Evolutionary conservation across 2,329 filamentous ascomycete species (phyloP).

Genomic region (Epichloe coenophiala): DNA sequence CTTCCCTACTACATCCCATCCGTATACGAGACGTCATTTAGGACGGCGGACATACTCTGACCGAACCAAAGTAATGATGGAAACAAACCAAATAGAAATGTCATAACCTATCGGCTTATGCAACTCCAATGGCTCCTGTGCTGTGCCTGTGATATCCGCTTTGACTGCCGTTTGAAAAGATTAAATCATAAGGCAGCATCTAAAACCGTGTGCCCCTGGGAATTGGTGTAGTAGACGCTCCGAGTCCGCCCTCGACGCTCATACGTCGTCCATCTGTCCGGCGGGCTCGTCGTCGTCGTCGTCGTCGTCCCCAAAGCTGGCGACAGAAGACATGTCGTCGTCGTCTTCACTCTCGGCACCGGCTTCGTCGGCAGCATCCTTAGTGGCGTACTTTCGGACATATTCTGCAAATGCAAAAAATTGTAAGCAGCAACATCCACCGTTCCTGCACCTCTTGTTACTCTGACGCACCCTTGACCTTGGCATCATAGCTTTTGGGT

Average conservation of each 20-base stretch:
- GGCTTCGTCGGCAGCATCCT: conserved; percentile 78
- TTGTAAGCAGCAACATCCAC: not conserved
- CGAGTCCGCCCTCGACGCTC: conserved; percentile 5
- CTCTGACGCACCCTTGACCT: conserved; percentile 66
- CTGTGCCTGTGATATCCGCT: not conserved
- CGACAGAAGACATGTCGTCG: conserved; percentile 91
- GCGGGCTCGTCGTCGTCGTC: conserved; percentile 69
- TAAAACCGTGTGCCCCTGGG: not conserved
- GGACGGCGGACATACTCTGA: not conserved
- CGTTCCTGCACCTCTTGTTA: not conserved
- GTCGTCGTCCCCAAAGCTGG: conserved; percentile 79
- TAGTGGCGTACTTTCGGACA: conserved; percentile 83
- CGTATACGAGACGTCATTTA: not conserved
- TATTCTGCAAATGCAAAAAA: conserved; percentile 53
- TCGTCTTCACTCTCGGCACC: conserved; percentile 83
- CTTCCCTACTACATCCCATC: no score
- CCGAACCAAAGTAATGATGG: not conserved
- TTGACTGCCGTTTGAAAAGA: not conserved
- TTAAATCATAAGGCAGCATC: not conserved
- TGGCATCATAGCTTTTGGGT: conserved; percentile 83
- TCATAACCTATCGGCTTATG: conserved; percentile 1
- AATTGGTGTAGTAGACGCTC: not conserved
- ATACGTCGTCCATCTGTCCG: conserved; percentile 75
- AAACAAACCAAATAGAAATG: not conserved
- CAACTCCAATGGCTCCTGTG: conserved; percentile 1